phyloP scores from a whole-genome alignment of 1,139 yeast genomes.

The Candida neerlandica region DNA sequence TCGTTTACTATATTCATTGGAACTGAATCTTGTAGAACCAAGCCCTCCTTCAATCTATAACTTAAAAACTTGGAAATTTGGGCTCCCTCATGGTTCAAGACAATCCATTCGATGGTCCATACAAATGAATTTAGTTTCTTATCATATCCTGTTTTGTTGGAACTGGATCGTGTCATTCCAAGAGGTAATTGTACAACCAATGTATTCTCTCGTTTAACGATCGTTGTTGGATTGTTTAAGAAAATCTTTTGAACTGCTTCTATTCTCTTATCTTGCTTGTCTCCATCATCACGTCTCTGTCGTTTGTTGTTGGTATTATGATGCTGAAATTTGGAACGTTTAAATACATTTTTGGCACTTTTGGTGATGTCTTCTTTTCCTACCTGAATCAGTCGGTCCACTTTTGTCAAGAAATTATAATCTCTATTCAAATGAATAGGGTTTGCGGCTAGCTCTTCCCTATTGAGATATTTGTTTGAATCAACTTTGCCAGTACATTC shows the following conservation, averaged over 20 bases:
- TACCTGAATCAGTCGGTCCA: slow-evolving; percentile 60
- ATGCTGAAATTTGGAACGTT: slow-evolving; percentile 22
- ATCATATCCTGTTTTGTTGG: slow-evolving; percentile 77
- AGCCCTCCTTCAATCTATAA: slow-evolving; percentile 48
- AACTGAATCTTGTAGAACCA: slow-evolving; percentile 35
- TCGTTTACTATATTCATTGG: slow-evolving; percentile 39
- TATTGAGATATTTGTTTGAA: slow-evolving; percentile 57
- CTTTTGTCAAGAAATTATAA: slow-evolving; percentile 68
- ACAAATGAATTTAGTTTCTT: slow-evolving; percentile 59
- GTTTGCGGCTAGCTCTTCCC: slow-evolving; percentile 37
- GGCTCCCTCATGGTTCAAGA: slow-evolving; percentile 32
- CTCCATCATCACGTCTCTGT: slow-evolving; percentile 18
- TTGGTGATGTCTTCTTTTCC: slow-evolving; percentile 51
- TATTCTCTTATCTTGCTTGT: slow-evolving; percentile 29
- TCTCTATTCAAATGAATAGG: slow-evolving; percentile 68
- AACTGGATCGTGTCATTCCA: slow-evolving; percentile 72
- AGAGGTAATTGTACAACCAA: slow-evolving; percentile 55
- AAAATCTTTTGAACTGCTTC: slow-evolving; percentile 25
- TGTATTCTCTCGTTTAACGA: slow-evolving; percentile 40
- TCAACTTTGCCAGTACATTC: slow-evolving; percentile 72
- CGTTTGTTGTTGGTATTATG: slow-evolving; percentile 26
- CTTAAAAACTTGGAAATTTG: slow-evolving; percentile 39
- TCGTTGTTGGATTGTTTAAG: slow-evolving; percentile 27
- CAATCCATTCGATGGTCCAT: slow-evolving; percentile 82
- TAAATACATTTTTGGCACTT: slow-evolving; percentile 40